Percentiles rank a stretch among this genome's conserved stretches.
These are phyloP conservation scores for Psilocybe sp. DNA, from an alignment of 768 basidiomycete species.

Conservation along the genomic window DNA sequence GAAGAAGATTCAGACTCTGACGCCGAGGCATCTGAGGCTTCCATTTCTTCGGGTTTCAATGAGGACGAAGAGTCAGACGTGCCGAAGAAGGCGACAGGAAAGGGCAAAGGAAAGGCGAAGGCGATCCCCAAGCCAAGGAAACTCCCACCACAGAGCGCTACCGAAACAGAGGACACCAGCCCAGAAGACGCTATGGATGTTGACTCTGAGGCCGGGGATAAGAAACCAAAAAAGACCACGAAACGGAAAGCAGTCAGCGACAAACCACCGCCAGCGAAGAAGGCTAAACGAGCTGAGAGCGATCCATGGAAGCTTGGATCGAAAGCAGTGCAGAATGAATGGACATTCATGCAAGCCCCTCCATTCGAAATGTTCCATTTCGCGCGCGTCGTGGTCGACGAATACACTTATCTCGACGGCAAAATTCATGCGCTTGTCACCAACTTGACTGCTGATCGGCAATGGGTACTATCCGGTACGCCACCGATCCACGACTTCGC, in stretches of 20 bases:
- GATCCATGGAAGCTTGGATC: slow-evolving; percentile 80
- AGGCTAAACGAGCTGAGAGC: slow-evolving; percentile 58
- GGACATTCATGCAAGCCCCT: slow-evolving; percentile 76
- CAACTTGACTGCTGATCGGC: slow-evolving; percentile 69
- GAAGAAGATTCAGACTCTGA: slow-evolving; percentile 32
- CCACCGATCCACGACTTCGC: slow-evolving; percentile 91
- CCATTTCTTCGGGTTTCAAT: slow-evolving; percentile 31
- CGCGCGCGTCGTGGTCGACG: slow-evolving; percentile 85
- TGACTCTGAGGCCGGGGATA: slow-evolving; percentile 41
- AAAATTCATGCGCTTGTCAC: slow-evolving; percentile 78
- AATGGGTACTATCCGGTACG: slow-evolving; percentile 97
- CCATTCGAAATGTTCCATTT: slow-evolving; percentile 94
- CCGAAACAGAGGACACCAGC: slow-evolving; percentile 21
- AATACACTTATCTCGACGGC: slow-evolving; percentile 90
- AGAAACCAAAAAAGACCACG: slow-evolving; percentile 23
- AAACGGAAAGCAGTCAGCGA: slow-evolving; percentile 37
- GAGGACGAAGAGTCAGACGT: slow-evolving; percentile 27
- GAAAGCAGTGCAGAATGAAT: slow-evolving; percentile 62
- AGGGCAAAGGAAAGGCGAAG: slow-evolving; percentile 29
- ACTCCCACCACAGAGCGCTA: slow-evolving; percentile 6
- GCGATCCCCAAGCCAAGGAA: slow-evolving; percentile 15
- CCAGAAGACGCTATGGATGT: slow-evolving; percentile 54
- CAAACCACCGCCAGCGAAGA: slow-evolving; percentile 45
- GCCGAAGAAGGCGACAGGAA: slow-evolving; percentile 22
- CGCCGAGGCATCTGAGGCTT: slow-evolving; percentile 29